Base-by-base conservation (phyloP, 2,329 filamentous ascomycete species). In the Aspergillus neoniger region DNA sequence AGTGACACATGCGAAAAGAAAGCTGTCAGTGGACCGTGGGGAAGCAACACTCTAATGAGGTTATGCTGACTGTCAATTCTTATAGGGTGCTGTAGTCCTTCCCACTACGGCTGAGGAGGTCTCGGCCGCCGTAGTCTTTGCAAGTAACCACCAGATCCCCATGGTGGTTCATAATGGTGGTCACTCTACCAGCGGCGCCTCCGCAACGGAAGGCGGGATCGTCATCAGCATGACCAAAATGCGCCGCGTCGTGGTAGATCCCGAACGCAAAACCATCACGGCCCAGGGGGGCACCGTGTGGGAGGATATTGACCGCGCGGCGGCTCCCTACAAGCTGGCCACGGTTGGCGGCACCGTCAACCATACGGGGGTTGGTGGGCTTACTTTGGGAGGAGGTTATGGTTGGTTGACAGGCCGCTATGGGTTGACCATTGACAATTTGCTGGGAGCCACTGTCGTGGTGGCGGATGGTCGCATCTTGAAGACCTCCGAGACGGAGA, bases 291-390 rank as follows among this genome's bases (percentile, higher is more conserved):
- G 55, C 2, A 36, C 47, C 21, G 30, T 58, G 12, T 58, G 55
- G 55, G 55, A 50, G 5, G 81, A 86, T 65, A 79, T 87, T 7
- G 84, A 88, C 63, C 72, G 77, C 5, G 81, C 80, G 0, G 80
- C 81, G 0, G 82, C 76, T 55, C 71, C 79, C 51, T 74, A 84
- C 65, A 79, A 80, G 0, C 78, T 88, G 2, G 85, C 85, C 2
- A 84, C 84, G 1, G 82, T 86, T 1, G 85, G 85, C 6, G 85
- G 86, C 4, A 86, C 85, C 0, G 82, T 87, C 5, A 83, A 82
- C 38, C 82, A 87, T 61, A 87, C 84, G 1, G 86, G 86, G 3
- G 83, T 88, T 3, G 85, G 83, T 5, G 86, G 84, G 0, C 72
- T 87, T n/a, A 80, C 82, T 0, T 69, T 87, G 0, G 83, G 84